Evolutionary conservation across 345 rosid genomes (phyloP).

Genomic region (Lepidium africanum): DNA sequence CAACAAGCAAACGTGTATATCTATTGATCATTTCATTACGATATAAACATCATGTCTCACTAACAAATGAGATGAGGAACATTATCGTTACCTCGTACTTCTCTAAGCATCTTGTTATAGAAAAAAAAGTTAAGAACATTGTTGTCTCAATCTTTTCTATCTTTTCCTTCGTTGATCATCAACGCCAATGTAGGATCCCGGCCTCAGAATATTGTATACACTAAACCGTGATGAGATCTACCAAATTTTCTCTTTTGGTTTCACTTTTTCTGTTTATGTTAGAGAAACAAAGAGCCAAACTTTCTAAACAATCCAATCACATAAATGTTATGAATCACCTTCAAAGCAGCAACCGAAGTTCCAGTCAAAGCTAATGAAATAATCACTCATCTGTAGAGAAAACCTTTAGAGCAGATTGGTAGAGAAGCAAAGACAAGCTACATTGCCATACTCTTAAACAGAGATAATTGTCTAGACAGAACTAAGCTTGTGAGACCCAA

Average conservation of each 20-base stretch:
- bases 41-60: too few relatives aligned
- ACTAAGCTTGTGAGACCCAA: background rate
- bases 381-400: background rate
- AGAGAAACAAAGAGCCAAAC: constrained; percentile 15
- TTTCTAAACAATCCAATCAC: constrained; percentile 1
- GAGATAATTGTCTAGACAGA: background rate
- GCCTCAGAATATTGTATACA: constrained; percentile 12
- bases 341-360: background rate
- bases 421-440: too few relatives aligned
- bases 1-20: too few relatives aligned
- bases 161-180: too few relatives aligned
- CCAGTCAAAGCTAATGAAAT: background rate
- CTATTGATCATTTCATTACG: too few relatives aligned
- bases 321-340: background rate
- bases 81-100: too few relatives aligned
- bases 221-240: constrained; percentile 19
- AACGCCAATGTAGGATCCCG: too few relatives aligned
- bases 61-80: too few relatives aligned
- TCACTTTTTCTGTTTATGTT: background rate
- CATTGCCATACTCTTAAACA: background rate
- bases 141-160: too few relatives aligned
- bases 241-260: background rate
- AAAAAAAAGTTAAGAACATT: too few relatives aligned
- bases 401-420: too few relatives aligned
- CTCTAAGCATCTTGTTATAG: too few relatives aligned